Base-by-base conservation (phyloP, 2,329 filamentous ascomycete genomes). In the Arthroderma sp. region DNA sequence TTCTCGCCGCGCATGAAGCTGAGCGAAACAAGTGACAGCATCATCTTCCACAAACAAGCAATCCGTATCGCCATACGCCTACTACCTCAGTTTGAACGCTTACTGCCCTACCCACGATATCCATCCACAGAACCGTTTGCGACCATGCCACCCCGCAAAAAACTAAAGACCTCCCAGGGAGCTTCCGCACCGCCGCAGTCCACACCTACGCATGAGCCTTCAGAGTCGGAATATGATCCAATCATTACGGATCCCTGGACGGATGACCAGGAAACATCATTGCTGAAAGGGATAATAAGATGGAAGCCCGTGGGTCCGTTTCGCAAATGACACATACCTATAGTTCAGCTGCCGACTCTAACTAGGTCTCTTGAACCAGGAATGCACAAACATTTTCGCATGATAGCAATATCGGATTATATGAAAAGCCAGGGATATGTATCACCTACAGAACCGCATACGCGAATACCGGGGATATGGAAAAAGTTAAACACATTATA, bases 351-450 rank as follows among this genome's bases (percentile, higher is more conserved):
- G 31, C 22, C 34, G 31, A 31, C 10, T 11, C 28, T 33, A 27
- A 22, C 6, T 4, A 6, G 6, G 31, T 22, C 7, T 29, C 15
- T 43, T 30, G 30, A 22, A 49, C 5, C 51, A 85, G 85, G 87
- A 49, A 84, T 94, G 73, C 87, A 94, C 68, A 93, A 89, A 61
- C 86, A 94, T 63, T 94, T 94, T 60, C 82, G 86, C 48, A 88
- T 95, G 74, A 79, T 94, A 51, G 80, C 86, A 6, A 86, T 95
- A 47, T 82, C 82, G 38, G 80, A 88, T 54, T 78, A 86, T 54
- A 68, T 93, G 49, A 78, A 82, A 52, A 86, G 83, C 54, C 83
- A 88, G 62, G 86, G 86, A 75, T 87, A 62, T 75, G 82, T 42
- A 72, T 82, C 56, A 54, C 77, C 52, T 69, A 78, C 58, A 22